phyloP scores from a whole-genome alignment of 768 basidiomycete genomes.

The Amanita inopinata region DNA sequence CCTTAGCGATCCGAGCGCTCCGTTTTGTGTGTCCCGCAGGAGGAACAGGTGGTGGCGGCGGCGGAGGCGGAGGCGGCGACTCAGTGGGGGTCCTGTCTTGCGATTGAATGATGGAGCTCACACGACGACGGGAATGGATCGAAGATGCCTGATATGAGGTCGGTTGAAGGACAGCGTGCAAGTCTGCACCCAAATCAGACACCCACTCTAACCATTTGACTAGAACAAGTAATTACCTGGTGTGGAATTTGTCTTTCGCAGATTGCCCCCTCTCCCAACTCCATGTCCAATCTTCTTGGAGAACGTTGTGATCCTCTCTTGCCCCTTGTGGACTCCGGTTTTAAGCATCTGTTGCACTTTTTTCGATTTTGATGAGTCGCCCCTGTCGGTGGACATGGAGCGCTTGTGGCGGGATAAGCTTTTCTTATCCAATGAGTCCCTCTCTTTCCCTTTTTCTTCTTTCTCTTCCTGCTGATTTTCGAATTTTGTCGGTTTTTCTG shows the following conservation, averaged over 20 bases:
- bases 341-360: constrained; percentile 72
- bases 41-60: constrained; percentile 34
- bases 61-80: constrained; percentile 30
- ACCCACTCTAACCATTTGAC: neutral
- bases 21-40: constrained; percentile 21
- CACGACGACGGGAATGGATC: constrained; percentile 68
- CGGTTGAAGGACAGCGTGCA: constrained; percentile 54
- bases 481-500: constrained; percentile 12
- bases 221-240: constrained; percentile 40
- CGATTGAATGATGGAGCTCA: constrained; percentile 38
- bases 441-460: constrained; percentile 12
- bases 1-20: constrained; percentile 41
- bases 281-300: constrained; percentile 70
- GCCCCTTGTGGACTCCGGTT: constrained; percentile 63
- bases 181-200: constrained; percentile 35
- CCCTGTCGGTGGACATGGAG: constrained; percentile 30
- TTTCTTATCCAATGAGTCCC: constrained; percentile 10
- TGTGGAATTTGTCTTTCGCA: constrained; percentile 57
- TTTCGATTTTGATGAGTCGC: constrained; percentile 50
- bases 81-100: constrained; percentile 27
- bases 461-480: constrained; percentile 11
- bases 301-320: constrained; percentile 64
- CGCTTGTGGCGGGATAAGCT: constrained; percentile 17
- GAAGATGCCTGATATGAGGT: constrained; percentile 66
- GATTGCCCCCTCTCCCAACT: constrained; percentile 42